Conservation (phyloP, 139 green algal genomes). For the Volvox africanus region DNA sequence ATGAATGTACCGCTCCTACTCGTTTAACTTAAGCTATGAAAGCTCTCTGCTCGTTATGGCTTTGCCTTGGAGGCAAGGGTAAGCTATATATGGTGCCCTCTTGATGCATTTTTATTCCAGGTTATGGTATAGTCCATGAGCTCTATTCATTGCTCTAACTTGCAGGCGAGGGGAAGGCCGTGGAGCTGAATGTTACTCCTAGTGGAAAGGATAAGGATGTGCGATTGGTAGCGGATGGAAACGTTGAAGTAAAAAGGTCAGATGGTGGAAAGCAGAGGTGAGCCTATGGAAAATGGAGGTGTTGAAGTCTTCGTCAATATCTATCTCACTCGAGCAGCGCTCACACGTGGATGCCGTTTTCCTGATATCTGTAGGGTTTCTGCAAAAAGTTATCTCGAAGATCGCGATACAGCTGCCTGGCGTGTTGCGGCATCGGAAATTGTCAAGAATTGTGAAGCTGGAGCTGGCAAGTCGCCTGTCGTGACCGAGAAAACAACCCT, state of each 20-base stretch:
- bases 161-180: conserved; percentile 3
- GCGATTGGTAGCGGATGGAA: background rate
- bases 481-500: background rate
- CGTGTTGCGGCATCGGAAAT: background rate
- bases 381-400: background rate
- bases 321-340: background rate
- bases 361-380: background rate
- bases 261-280: background rate
- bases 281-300: background rate
- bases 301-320: background rate
- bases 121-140: background rate
- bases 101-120: background rate
- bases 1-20: background rate
- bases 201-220: background rate
- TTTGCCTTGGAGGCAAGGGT: conserved; percentile 5
- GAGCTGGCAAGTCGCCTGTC: background rate
- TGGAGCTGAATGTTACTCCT: background rate
- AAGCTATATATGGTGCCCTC: background rate
- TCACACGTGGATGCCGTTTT: background rate
- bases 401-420: background rate
- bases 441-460: background rate
- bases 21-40: background rate
- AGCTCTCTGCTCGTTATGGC: conserved; percentile 22
- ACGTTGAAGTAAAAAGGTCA: conserved; percentile 1
- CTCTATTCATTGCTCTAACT: background rate